A percentile compares a stretch with the other conserved stretches of the same genome.
Evolutionary conservation across 2,329 filamentous ascomycete genomes (phyloP).

Genomic region (Beauveria varroae): DNA sequence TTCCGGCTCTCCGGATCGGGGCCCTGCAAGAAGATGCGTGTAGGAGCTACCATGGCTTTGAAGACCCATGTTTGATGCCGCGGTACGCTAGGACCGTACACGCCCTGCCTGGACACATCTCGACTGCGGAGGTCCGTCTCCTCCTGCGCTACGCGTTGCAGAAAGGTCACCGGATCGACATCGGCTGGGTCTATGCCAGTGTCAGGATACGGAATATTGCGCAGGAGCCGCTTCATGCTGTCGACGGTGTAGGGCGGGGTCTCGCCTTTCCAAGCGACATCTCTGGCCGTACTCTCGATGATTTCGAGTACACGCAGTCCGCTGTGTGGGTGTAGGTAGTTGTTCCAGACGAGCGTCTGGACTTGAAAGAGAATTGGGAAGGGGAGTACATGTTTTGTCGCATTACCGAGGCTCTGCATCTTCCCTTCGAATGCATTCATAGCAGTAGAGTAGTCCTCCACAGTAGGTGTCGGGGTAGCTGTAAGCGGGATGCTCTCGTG

Average conservation of each 20-base stretch:
- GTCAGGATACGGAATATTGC: conserved; percentile 45
- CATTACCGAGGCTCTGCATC: conserved; percentile 17
- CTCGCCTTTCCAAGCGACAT: conserved; percentile 17
- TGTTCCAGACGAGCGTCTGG: conserved; percentile 55
- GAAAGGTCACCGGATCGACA: conserved; percentile 33
- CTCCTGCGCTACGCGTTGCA: conserved; percentile 29
- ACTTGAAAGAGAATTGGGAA: conserved; percentile 56
- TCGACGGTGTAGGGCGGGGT: conserved; percentile 38
- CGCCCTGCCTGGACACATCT: conserved; percentile 16
- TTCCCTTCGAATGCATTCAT: conserved; percentile 27
- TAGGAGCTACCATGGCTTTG: conserved; percentile 52
- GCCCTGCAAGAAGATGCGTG: conserved; percentile 47
- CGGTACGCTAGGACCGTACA: conserved; percentile 22
- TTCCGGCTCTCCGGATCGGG: conserved; percentile 63
- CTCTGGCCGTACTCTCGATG: conserved; percentile 27
- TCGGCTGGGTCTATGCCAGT: conserved; percentile 38
- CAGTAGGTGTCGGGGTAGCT: conserved; percentile 2
- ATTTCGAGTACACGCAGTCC: conserved; percentile 38
- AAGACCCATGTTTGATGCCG: conserved; percentile 43
- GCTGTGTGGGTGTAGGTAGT: conserved; percentile 49
- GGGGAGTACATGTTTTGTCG: conserved; percentile 24
- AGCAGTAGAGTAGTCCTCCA: conserved; percentile 17
- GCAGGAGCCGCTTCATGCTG: conserved; percentile 46
- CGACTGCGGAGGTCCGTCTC: conserved; percentile 30
- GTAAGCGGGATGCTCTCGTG: conserved; percentile 14